Evolutionary conservation across 2,329 filamentous ascomycete species (phyloP), one percentile per base, ranked within the genome.

Genomic region (Cercospora janseana): DNA sequence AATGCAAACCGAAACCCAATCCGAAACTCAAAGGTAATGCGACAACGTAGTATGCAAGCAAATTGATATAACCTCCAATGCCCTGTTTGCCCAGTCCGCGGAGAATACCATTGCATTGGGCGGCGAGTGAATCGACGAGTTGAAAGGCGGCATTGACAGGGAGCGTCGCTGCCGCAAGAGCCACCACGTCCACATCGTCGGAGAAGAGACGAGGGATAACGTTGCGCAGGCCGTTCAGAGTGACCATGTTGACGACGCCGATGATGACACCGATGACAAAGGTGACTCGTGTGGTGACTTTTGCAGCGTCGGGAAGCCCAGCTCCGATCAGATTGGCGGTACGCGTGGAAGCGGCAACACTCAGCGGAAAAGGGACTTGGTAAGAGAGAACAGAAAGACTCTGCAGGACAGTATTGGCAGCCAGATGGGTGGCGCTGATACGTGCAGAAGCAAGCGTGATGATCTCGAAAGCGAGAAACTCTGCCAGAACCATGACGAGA

Each of bases 291-390:
- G 86, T 87, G 0, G 86, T 86, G 3, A 81, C 86, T 65, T 85
- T 88, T 12, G 91, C 91, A 0, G 91, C 87, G 37, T 85, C 83
- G 2, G 88, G 83, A 8, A 96, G 77, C 1, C 85, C 86, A 0
- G 92, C 91, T 6, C 92, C 93, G 55, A 97, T 94, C 26, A 97
- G 74, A 62, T 96, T 97, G 13, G 91, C 92, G 10, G 96, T 82
- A 1, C 92, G 84, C 0, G 92, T 97, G 9, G 86, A 92, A 0
- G 86, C 83, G 2, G 92, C 91, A 51, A 97, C 92, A 24, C 86
- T 88, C 53, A 96, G 80, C 0, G 92, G 88, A 72, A 97, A 97
- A 0, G 92, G 90, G 41, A 97, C 84, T 69, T 95, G 89, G 73
- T 90, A 97, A 0, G 87, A 88, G 18, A 95, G 81, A 7, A 84